Base-by-base conservation (phyloP, 1,284 basidiomycete genomes). In the Ceratobasidium sp. region DNA sequence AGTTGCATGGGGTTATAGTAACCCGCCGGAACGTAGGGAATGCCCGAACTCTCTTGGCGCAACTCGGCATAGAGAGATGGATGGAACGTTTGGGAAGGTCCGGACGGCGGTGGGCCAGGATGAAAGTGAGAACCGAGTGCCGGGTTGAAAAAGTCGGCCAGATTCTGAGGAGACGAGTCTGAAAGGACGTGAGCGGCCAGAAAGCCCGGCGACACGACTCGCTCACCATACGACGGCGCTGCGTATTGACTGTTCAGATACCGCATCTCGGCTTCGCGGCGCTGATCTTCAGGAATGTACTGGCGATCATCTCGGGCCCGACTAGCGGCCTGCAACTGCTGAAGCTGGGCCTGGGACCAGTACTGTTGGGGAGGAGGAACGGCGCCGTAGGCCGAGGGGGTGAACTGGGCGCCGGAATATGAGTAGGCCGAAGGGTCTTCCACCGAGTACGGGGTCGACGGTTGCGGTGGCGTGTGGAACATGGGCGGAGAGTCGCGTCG, bases 111-210 rank as follows among this genome's bases (percentile, higher is more conserved):
- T 21, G 66, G 51, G 16, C 66, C 66, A 42, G 66, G 66, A 58
- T 69, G 66, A 51, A 69, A 69, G 36, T 69, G 66, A 1, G 51
- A 11, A 14, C 53, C 66, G 42, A 42, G 51, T 5, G 36, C 51
- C 11, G 66, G 66, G 66, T 59, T 69, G 66, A 69, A 69, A 58
- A 69, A 69, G 53, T 69, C 66, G 53, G 66, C 53, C 66, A 69
- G 28, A 40, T 58, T 59, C 66, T 69, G 66, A 4, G 63, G 63
- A 42, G 66, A 58, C 23, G 66, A 69, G 25, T 69, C 66, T 69
- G 66, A 28, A 7, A 12, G 8, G 14, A 40, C 18, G 36, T 48
- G 25, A 46, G 42, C 53, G 40, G 53, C 9, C 59, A 30, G 28
- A 48, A 21, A 9, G 6, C n/a, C 0, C 16, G 11, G 21, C 14